A percentile compares a stretch with the other conserved stretches of the same genome.
Evolutionary conservation across 139 green algal species (phyloP).

Genomic region (Closterium sp.): DNA sequence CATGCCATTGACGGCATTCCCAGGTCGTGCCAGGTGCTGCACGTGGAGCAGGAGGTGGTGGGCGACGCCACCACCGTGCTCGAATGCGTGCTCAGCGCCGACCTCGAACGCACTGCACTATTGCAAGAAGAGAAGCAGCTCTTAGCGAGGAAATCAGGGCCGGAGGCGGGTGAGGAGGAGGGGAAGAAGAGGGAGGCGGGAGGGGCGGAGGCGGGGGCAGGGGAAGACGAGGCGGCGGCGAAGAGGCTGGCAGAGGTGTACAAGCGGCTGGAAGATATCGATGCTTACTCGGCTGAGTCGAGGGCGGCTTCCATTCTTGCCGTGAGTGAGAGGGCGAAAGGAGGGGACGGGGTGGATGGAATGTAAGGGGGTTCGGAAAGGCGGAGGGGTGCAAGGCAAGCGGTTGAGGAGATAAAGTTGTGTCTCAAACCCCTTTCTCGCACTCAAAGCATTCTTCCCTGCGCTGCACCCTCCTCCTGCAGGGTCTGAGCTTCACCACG

Average conservation of each 20-base stretch:
- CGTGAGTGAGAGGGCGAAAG: constrained; percentile 9
- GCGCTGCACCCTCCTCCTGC: no score
- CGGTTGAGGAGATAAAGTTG: no score
- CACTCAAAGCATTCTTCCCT: no score
- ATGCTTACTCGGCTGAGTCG: constrained; percentile 55
- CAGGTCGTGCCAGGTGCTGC: constrained; percentile 51
- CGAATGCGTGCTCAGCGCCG: constrained; percentile 55
- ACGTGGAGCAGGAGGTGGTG: constrained; percentile 63
- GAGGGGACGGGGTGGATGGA: neutral
- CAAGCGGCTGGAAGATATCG: constrained; percentile 62
- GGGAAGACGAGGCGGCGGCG: constrained; percentile 4
- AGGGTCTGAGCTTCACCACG: no score
- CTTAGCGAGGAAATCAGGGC: neutral
- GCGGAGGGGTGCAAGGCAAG: no score
- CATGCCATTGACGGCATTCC: constrained; percentile 47
- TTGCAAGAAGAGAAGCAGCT: constrained; percentile 51
- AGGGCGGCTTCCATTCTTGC: constrained; percentile 55
- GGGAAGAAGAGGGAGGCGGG: constrained; percentile 18
- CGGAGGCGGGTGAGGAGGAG: neutral
- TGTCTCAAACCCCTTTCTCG: no score
- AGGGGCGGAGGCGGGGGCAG: constrained; percentile 8
- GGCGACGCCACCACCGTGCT: constrained; percentile 55
- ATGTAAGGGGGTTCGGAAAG: no score
- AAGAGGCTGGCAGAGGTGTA: constrained; percentile 53
- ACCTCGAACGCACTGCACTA: constrained; percentile 53